Evolutionary conservation across 371 early-diverging fungal species (phyloP).

Genomic region (Furculomyces boomerangus): DNA sequence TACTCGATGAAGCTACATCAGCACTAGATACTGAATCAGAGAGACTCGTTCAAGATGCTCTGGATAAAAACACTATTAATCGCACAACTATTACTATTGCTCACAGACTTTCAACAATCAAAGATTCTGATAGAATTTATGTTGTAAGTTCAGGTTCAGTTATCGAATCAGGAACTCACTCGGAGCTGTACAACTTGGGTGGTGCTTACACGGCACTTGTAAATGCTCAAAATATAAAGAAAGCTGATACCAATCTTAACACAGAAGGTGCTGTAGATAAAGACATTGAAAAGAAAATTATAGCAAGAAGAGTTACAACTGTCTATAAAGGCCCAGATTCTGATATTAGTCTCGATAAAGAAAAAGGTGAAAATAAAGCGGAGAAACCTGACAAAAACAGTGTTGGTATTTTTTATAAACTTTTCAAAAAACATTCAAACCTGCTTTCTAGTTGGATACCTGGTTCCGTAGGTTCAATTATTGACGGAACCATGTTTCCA

Average conservation of each 20-base stretch:
- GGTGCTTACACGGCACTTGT: slow-evolving; percentile 19
- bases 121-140: slow-evolving; percentile 64
- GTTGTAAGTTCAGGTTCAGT: slow-evolving; percentile 55
- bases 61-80: slow-evolving; percentile 58
- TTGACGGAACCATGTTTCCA: slow-evolving; percentile 33
- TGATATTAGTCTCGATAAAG: no score
- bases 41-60: slow-evolving; percentile 72
- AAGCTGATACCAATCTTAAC: neutral
- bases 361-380: neutral
- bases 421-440: neutral
- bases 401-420: neutral
- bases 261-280: neutral
- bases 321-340: no score
- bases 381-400: neutral
- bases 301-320: no score
- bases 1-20: slow-evolving; percentile 94
- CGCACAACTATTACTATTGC: slow-evolving; percentile 89
- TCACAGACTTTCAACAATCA: slow-evolving; percentile 58
- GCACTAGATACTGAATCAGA: slow-evolving; percentile 87
- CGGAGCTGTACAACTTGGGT: slow-evolving; percentile 34
- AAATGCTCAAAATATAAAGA: slow-evolving; percentile 19
- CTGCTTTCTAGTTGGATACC: neutral
- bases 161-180: slow-evolving; percentile 56
- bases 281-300: no score
- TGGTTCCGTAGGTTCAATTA: slow-evolving; percentile 6